phyloP scores from a whole-genome alignment of 768 basidiomycete species.

The Leccinum incarnatum region DNA sequence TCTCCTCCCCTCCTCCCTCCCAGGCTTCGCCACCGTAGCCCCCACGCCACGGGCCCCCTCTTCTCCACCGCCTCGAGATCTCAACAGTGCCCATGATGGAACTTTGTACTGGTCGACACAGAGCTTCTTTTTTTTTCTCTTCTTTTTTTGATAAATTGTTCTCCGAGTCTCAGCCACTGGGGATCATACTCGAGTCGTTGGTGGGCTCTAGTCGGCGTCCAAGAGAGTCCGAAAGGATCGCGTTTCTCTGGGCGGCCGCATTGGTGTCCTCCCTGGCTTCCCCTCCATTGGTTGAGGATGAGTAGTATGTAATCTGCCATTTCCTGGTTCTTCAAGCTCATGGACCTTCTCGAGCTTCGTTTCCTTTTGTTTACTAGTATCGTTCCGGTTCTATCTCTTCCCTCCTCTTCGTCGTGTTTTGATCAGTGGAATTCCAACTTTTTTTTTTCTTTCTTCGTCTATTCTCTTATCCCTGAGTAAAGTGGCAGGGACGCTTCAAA shows the following conservation, averaged over 20 bases:
- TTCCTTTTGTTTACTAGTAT: neutral
- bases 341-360: neutral
- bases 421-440: neutral
- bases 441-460: neutral
- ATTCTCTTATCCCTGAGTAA: slow-evolving; percentile 3
- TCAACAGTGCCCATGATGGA: neutral
- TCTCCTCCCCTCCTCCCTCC: neutral
- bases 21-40: neutral
- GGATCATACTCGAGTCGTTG: neutral
- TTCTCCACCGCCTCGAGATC: slow-evolving; percentile 3
- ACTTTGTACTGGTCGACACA: neutral
- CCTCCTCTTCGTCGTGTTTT: neutral
- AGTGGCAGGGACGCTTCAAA: neutral
- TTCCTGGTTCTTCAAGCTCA: neutral
- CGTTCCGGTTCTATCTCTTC: neutral
- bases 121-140: neutral
- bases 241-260: neutral
- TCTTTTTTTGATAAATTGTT: neutral
- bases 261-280: neutral
- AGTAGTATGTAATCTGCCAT: neutral
- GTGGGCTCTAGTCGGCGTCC: neutral
- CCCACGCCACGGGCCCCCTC: neutral
- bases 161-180: neutral
- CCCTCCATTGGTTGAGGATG: neutral
- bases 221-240: neutral